A percentile compares a stretch with the other conserved stretches of the same genome.
These are phyloP conservation scores for Gracilaria domingensis DNA, from an alignment of 23 red algal genomes.

Conservation along the genomic window DNA sequence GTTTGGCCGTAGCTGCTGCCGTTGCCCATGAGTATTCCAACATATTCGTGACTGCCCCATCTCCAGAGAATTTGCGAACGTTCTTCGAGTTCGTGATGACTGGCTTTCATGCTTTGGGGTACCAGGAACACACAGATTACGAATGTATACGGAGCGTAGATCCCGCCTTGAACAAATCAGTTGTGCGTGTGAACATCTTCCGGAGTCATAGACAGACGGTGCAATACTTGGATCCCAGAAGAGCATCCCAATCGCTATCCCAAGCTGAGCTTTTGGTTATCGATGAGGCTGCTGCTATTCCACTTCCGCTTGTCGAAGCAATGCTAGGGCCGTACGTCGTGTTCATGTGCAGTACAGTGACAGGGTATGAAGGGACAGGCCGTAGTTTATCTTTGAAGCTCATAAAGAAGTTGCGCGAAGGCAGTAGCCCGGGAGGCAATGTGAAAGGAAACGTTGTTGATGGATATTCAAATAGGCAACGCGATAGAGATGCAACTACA, in stretches of 20 bases:
- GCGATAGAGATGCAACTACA: conserved; percentile 27
- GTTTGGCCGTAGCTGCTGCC: conserved; percentile 90
- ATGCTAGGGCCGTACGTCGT: conserved; percentile 94
- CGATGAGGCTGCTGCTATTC: conserved; percentile 98
- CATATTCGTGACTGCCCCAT: conserved; percentile 90
- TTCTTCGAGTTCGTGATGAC: conserved; percentile 90
- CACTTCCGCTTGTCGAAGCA: conserved; percentile 74
- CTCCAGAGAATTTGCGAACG: conserved; percentile 89
- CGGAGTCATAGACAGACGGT: conserved; percentile 73
- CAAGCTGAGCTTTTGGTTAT: conserved; percentile 91
- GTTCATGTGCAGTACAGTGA: conserved; percentile 92
- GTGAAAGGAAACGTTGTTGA: neutral
- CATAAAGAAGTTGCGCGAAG: conserved; percentile 81
- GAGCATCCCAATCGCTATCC: conserved; percentile 50
- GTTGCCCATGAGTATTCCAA: conserved; percentile 84
- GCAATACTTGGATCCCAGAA: conserved; percentile 86
- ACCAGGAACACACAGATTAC: conserved; percentile 93
- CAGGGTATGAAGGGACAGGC: conserved; percentile 98
- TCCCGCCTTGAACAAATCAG: conserved; percentile 22
- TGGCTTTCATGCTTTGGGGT: conserved; percentile 84
- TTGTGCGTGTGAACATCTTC: conserved; percentile 87
- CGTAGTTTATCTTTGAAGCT: conserved; percentile 96
- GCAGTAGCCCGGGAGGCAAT: conserved; percentile 5
- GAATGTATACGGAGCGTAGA: conserved; percentile 65
- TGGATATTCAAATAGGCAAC: conserved; percentile 34